Percentiles rank a stretch among this genome's conserved stretches.
Conservation (phyloP, 352 stramenopile species). For the Globisporangium megalacanthum region DNA sequence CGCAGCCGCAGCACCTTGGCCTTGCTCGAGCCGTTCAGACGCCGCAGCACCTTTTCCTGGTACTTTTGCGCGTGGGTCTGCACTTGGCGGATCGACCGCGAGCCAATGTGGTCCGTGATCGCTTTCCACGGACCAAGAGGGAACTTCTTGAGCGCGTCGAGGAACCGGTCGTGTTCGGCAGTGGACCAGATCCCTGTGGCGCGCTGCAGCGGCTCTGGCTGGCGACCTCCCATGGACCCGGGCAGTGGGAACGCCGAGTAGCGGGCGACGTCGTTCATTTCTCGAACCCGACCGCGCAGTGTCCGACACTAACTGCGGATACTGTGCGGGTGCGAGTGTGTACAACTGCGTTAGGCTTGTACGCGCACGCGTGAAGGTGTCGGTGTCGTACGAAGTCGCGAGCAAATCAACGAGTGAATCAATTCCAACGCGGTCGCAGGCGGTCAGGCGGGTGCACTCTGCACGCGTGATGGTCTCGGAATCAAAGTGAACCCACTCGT, state of each 20-base stretch:
- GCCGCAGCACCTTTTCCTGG: constrained; percentile 13
- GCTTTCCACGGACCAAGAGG: constrained; percentile 12
- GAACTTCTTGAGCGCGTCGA: constrained; percentile 16
- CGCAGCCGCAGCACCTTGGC: constrained; percentile 15
- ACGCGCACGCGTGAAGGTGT: neutral
- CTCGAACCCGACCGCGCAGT: neutral
- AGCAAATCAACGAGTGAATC: neutral
- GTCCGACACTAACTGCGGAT: neutral
- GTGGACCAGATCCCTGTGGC: constrained; percentile 14
- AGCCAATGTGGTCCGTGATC: constrained; percentile 12
- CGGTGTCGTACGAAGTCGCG: neutral
- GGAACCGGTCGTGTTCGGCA: constrained; percentile 14
- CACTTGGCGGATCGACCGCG: constrained; percentile 12
- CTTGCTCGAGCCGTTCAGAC: constrained; percentile 6
- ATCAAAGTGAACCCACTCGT: constrained; percentile 1
- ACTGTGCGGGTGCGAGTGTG: too few relatives aligned
- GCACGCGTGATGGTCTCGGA: neutral
- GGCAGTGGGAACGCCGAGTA: constrained; percentile 1
- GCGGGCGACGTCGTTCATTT: constrained; percentile 10
- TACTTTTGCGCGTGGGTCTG: constrained; percentile 18
- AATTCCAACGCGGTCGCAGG: neutral
- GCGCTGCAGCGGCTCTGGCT: constrained; percentile 3
- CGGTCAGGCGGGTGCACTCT: neutral
- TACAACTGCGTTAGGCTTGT: neutral
- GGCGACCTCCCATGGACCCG: constrained; percentile 1